Evolutionary conservation across 148 eudicot species (phyloP).

Genomic region (Amaranthus palmeri): DNA sequence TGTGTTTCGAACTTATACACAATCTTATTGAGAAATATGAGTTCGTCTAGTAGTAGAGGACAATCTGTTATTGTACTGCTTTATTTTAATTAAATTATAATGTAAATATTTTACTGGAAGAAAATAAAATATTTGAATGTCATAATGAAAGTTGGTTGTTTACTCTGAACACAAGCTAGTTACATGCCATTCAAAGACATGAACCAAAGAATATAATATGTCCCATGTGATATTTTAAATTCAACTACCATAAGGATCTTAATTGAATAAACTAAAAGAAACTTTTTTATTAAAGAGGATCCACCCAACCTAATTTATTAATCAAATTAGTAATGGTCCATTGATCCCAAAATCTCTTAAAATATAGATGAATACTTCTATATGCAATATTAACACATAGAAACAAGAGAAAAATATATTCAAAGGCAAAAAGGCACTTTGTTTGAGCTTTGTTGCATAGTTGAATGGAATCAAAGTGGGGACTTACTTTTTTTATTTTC

Average conservation of each 20-base stretch:
- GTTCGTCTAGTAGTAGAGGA: no score
- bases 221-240: neutral
- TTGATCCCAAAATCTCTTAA: neutral
- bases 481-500: neutral
- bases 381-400: neutral
- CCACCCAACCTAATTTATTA: neutral
- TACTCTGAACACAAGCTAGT: no score
- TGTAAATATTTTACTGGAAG: no score
- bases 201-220: neutral
- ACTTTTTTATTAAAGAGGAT: neutral
- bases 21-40: no score
- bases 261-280: neutral
- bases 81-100: no score
- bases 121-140: no score
- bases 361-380: neutral
- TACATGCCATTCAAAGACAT: neutral
- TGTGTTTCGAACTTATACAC: no score
- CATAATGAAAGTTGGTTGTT: no score
- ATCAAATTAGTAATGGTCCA: neutral
- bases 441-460: neutral
- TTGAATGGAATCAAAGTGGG: slow-evolving; percentile 12
- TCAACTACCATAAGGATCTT: neutral
- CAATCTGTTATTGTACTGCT: no score
- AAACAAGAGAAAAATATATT: neutral
- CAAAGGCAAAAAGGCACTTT: neutral